phyloP scores from a whole-genome alignment of 768 basidiomycete genomes.

The Xerocomellus amylosporus region DNA sequence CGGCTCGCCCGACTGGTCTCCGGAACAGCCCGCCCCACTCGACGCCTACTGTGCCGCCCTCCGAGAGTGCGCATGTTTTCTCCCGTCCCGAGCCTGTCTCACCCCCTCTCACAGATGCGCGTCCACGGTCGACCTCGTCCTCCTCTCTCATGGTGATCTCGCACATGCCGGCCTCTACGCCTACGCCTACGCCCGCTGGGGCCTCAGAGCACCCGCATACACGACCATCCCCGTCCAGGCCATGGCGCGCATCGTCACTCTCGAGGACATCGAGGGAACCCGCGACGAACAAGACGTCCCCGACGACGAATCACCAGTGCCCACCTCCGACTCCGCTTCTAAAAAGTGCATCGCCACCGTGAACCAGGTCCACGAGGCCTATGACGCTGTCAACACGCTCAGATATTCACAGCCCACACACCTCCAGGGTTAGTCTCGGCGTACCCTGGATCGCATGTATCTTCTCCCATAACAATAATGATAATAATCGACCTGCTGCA shows the following conservation, averaged over 20 bases:
- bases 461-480: neutral
- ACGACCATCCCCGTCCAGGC: conserved; percentile 94
- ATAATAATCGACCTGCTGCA: neutral
- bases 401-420: conserved; percentile 95
- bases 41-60: conserved; percentile 61
- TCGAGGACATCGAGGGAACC: conserved; percentile 83
- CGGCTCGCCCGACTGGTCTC: conserved; percentile 85
- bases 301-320: conserved; percentile 20
- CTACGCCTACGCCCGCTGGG: conserved; percentile 86
- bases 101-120: conserved; percentile 51
- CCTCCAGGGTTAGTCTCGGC: conserved; percentile 67
- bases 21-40: conserved; percentile 42
- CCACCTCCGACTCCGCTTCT: conserved; percentile 16
- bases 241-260: conserved; percentile 88
- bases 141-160: conserved; percentile 92
- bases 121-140: conserved; percentile 81
- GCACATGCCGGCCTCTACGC: conserved; percentile 89
- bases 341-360: conserved; percentile 68
- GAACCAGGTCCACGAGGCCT: conserved; percentile 88
- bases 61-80: conserved; percentile 52
- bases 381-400: conserved; percentile 86
- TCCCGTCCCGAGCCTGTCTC: neutral
- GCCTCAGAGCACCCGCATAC: conserved; percentile 86
- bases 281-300: conserved; percentile 69
- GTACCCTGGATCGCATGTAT: conserved; percentile 1